Evolutionary conservation across 441 rosid genomes (phyloP).

Genomic region (Euphorbia schlechtendalii): DNA sequence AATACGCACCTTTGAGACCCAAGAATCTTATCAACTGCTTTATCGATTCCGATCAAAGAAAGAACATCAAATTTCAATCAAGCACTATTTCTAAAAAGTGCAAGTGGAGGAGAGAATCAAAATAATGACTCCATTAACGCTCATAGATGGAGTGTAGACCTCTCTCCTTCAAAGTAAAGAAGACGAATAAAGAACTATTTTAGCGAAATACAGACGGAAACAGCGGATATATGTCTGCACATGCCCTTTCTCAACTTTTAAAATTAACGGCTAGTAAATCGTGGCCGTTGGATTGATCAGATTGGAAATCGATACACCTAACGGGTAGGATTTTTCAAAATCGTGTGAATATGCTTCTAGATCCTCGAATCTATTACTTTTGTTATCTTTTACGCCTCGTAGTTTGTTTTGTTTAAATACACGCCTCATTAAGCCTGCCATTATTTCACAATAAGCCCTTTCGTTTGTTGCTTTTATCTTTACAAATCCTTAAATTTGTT

Average conservation of each 20-base stretch:
- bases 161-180: not conserved
- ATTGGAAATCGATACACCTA: constrained; percentile 31
- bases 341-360: not conserved
- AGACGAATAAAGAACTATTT: constrained; percentile 10
- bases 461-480: too few relatives aligned
- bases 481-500: too few relatives aligned
- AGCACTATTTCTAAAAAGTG: not conserved
- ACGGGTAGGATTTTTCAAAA: constrained; percentile 42
- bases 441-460: too few relatives aligned
- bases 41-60: constrained; percentile 3
- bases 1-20: constrained; percentile 27
- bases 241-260: constrained; percentile 22
- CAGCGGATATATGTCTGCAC: constrained; percentile 59
- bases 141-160: not conserved
- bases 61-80: constrained; percentile 14
- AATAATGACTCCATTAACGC: not conserved
- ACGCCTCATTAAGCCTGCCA: too few relatives aligned
- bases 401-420: too few relatives aligned
- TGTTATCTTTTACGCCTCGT: too few relatives aligned
- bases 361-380: not conserved
- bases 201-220: constrained; percentile 30
- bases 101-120: constrained; percentile 19
- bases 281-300: constrained; percentile 46
- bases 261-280: constrained; percentile 68
- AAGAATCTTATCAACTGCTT: constrained; percentile 18